A percentile compares a stretch with the other conserved stretches of the same genome.
Evolutionary conservation across 768 basidiomycete species (phyloP).

Genomic region (Phlebiopsis flavidoalba): DNA sequence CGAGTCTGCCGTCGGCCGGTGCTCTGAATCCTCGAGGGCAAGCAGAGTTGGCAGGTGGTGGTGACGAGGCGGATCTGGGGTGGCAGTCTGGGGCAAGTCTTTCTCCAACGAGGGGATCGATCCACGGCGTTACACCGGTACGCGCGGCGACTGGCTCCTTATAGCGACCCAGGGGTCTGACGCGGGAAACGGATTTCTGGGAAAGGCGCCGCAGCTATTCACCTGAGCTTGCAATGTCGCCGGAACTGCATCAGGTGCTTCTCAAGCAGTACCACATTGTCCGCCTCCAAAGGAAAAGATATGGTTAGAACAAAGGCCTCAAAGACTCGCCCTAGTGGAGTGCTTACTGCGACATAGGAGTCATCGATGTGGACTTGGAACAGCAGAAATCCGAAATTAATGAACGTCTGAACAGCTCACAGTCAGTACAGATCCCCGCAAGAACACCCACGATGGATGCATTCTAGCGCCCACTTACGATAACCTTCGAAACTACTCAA

Average conservation of each 20-base stretch:
- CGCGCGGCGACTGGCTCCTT: conserved; percentile 2
- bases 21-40: neutral
- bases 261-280: neutral
- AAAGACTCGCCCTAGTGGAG: neutral
- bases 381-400: neutral
- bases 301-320: neutral
- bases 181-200: neutral
- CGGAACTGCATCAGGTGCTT: neutral
- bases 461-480: neutral
- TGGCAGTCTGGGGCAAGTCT: neutral
- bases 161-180: conserved; percentile 1
- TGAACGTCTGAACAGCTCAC: neutral
- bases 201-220: neutral
- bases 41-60: conserved; percentile 1
- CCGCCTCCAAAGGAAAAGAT: too few relatives aligned
- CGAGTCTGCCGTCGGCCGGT: neutral
- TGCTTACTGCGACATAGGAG: neutral
- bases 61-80: conserved; percentile 3
- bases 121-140: conserved; percentile 3
- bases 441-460: neutral
- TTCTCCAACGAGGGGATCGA: neutral
- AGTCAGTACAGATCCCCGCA: neutral
- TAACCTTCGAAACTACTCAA: neutral
- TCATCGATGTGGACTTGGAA: neutral
- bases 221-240: neutral